Evolutionary conservation across 1,139 yeast genomes (phyloP), one percentile per base, ranked within the genome.

Genomic region (Candida labiduridarum): DNA sequence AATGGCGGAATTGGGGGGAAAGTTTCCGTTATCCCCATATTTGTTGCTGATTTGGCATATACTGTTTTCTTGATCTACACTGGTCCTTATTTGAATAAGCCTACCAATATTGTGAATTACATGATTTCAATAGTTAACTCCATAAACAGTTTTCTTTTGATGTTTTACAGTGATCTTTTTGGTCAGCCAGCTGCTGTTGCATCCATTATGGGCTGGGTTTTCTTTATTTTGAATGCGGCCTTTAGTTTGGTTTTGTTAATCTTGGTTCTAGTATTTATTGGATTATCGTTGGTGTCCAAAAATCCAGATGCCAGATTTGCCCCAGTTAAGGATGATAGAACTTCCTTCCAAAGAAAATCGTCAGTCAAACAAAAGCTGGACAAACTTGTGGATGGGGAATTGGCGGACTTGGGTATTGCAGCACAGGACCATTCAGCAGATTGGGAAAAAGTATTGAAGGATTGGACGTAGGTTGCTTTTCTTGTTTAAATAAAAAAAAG

Each of bases 231-330:
- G 64, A 88, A 88, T 66, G 95, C 94, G 2, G 90, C 89, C 1
- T 87, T 86, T 59, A 80, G 91, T 8, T 77, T 86, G 54, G 74
- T 87, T 46, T 71, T 88, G 51, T 74, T 88, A 63, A 56, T 87
- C 44, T 66, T 84, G 71, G 83, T 86, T 56, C 73, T 87, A 53
- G 80, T 80, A 0, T 82, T 84, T 58, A 78, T 84, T 49, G 66
- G 68, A 11, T 69, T 83, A 61, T 82, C 88, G 31, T 56, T 86
- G 1, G 67, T 83, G 52, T 82, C 89, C 16, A 87, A 85, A 72
- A 88, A 87, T 63, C 95, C 95, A 30, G 96, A 88, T 69, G 84
- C 89, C 10, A 82, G 89, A 66, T 88, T 87, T 66, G 87, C 87
- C 44, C 94, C 94, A 15, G 92, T 92, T 8, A 84, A 76, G 58